Base-by-base conservation (phyloP, 768 basidiomycete genomes). In the Tulasnella sp. region DNA sequence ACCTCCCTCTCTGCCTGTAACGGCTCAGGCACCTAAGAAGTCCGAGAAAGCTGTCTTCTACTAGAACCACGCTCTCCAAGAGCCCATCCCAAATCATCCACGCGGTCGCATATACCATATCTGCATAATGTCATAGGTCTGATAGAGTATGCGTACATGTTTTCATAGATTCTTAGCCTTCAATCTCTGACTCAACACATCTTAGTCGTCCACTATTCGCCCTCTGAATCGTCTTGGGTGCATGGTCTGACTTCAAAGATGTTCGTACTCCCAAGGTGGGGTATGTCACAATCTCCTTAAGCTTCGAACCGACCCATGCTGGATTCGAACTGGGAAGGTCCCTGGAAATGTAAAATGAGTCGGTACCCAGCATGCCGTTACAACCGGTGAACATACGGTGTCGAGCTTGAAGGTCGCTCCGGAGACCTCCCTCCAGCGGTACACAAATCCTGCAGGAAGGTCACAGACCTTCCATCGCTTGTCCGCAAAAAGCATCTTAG, bases 41-140 rank as follows among this genome's bases (percentile, higher is more conserved):
- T 67, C 61, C 61, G 61, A 13, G 29, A 67, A 67, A 35, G 61
- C 29, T 26, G 61, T 67, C 61, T 67, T 67, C 61, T 67, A 67
- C 61, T 67, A 67, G n/a, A 67, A 35, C 32, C 26, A 6, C 10
- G 23, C 51, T 48, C 20, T 20, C 42, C 42, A 42, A 23, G 46
- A 48, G 18, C 20, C 48, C 23, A 10, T 51, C n/a, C 51, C 3
- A 51, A 51, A 26, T 6, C 61, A 5, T 67, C 26, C n/a, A 23
- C n/a, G 6, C 61, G 15, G 7, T 18, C 15, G 4, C 61, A 67
- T 67, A 67, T 67, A 67, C 61, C 61, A 51, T 51, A 51, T 51
- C n/a, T 51, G 20, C 51, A 67, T 67, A 67, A 26, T 67, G 32
- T 13, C 61, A 67, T 67, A 67, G 26, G 61, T 67, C 10, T 13